Conservation (phyloP, 106 monocot genomes). For the Gastrodia elata region DNA sequence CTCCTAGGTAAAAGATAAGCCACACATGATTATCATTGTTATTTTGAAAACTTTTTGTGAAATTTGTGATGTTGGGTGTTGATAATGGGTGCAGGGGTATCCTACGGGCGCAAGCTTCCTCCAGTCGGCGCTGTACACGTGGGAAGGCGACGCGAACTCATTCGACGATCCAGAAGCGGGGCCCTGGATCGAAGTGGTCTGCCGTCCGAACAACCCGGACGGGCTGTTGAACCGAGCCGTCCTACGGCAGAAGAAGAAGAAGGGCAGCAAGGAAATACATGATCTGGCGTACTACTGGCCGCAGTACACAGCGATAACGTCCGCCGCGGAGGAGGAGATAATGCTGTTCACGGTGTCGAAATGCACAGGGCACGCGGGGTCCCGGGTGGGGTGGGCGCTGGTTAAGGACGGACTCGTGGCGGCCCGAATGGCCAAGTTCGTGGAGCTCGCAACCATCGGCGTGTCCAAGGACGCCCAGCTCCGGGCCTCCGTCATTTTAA, state of each 20-base stretch:
- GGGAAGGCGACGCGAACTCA: slow-evolving; percentile 52
- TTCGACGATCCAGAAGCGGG: slow-evolving; percentile 16
- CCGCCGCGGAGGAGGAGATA: slow-evolving; percentile 44
- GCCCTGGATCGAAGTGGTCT: slow-evolving; percentile 46
- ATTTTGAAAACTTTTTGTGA: too few species aligned
- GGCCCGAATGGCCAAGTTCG: slow-evolving; percentile 53
- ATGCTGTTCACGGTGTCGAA: slow-evolving; percentile 85
- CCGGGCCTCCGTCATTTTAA: slow-evolving; percentile 49
- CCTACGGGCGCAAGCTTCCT: slow-evolving; percentile 36
- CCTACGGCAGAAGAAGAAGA: slow-evolving; percentile 9
- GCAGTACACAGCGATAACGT: slow-evolving; percentile 51
- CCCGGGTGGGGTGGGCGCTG: slow-evolving; percentile 73
- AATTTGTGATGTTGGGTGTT: too few species aligned
- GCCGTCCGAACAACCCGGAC: slow-evolving; percentile 74
- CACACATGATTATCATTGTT: too few species aligned
- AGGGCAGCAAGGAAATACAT: slow-evolving; percentile 25
- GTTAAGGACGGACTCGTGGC: slow-evolving; percentile 56
- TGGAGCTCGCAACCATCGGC: slow-evolving; percentile 73
- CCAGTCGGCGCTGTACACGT: slow-evolving; percentile 44
- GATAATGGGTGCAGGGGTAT: slow-evolving; percentile 79
- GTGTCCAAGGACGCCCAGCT: slow-evolving; percentile 87
- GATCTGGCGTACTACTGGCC: slow-evolving; percentile 92
- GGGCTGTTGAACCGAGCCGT: slow-evolving; percentile 36
- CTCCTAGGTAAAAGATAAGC: too few species aligned
- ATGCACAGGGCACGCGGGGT: slow-evolving; percentile 75